Evolutionary conservation across 805 yeast species (phyloP).

Genomic region (Candida broadrunensis): DNA sequence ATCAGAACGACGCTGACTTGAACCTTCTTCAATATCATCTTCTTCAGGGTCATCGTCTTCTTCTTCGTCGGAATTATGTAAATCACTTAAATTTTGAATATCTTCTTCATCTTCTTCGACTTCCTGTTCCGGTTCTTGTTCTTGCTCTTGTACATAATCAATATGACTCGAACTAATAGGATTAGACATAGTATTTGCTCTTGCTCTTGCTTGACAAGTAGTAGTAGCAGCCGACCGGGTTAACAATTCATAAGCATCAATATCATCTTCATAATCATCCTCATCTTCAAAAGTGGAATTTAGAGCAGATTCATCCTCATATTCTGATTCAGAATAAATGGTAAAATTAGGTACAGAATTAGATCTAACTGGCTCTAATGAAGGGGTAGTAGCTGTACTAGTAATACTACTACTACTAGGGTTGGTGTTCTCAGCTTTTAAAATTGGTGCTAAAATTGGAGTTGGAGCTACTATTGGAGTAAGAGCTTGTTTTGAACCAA

Average conservation of each 20-base stretch:
- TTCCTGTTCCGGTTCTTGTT: too few species aligned
- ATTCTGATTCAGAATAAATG: conserved; percentile 5
- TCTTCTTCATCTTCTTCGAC: conserved; percentile 21
- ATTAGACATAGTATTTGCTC: background rate
- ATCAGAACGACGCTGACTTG: background rate
- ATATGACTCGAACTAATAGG: background rate
- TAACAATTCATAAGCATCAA: conserved; percentile 9
- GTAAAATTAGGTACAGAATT: conserved; percentile 7
- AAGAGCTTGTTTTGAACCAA: conserved; percentile 3
- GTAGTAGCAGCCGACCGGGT: background rate
- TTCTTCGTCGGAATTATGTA: conserved; percentile 28
- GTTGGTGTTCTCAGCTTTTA: background rate
- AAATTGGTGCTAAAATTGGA: background rate
- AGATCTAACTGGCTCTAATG: conserved; percentile 2
- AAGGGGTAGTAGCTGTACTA: background rate
- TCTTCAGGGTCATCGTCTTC: conserved; percentile 19
- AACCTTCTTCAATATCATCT: conserved; percentile 5
- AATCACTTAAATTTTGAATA: conserved; percentile 23
- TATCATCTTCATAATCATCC: conserved; percentile 20
- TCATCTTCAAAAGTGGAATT: conserved; percentile 7
- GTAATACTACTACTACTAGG: background rate
- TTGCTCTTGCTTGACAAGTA: background rate
- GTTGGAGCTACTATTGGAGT: background rate
- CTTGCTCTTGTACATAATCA: too few species aligned
- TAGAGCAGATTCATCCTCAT: conserved; percentile 7